phyloP scores from a whole-genome alignment of 1,284 basidiomycete genomes.

The Ceratobasidium sp. region DNA sequence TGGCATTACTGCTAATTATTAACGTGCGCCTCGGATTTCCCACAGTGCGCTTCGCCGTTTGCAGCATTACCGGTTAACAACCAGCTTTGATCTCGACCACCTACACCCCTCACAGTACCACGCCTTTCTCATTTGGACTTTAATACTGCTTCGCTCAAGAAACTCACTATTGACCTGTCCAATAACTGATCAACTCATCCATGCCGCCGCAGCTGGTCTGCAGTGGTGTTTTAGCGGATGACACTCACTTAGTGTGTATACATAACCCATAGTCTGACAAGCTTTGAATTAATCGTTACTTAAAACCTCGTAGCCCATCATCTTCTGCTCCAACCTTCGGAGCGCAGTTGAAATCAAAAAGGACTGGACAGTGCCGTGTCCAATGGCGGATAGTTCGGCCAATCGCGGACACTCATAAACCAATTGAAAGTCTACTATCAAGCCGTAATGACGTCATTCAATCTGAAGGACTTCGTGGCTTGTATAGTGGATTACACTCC shows the following conservation, averaged over 20 bases:
- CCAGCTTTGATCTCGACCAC: constrained; percentile 7
- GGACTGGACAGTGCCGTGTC: constrained; percentile 64
- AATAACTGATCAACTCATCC: constrained; percentile 81
- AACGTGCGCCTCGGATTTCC: constrained; percentile 18
- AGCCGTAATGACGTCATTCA: constrained; percentile 78
- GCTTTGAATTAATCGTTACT: constrained; percentile 36
- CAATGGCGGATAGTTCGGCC: background rate
- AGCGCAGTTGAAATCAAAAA: constrained; percentile 90
- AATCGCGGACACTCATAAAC: constrained; percentile 20
- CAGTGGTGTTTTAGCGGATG: constrained; percentile 92
- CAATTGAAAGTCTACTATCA: constrained; percentile 58
- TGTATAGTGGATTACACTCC: constrained; percentile 89
- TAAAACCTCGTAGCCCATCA: constrained; percentile 71
- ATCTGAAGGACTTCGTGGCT: constrained; percentile 81
- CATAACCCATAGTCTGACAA: background rate
- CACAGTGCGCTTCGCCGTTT: constrained; percentile 6
- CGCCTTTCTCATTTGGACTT: background rate
- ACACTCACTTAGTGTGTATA: constrained; percentile 74
- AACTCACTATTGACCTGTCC: constrained; percentile 47
- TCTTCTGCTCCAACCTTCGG: constrained; percentile 90
- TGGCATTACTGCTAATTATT: background rate
- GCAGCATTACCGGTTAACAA: background rate
- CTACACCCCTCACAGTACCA: background rate
- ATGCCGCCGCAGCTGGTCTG: constrained; percentile 88
- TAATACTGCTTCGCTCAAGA: background rate